Base-by-base conservation (phyloP, 2,329 filamentous ascomycete species). In the Cytospora leucostoma region DNA sequence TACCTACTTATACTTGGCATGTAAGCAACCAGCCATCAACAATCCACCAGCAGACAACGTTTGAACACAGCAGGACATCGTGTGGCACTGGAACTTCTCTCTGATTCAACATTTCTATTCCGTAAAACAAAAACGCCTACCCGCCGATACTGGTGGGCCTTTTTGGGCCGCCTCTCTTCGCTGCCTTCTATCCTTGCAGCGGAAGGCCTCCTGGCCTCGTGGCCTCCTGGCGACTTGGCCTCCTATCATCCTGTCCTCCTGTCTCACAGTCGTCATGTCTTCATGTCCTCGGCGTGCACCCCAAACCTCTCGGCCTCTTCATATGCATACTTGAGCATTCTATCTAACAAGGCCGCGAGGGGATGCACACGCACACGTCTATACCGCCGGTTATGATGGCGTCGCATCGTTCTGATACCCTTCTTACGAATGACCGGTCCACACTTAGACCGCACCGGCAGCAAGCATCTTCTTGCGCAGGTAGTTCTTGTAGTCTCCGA, bases 391-490 rank as follows among this genome's bases (percentile, higher is more conserved):
- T 40, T 21, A 57, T 33, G 17, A 40, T 15, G 21, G 12, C 38
- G 34, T 13, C 21, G 7, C 47, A 33, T 44, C 33, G 50, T 35
- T 50, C 54, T 44, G 58, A 58, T 27, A 27, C 35, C 17, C 58
- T 27, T 49, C 57, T 68, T 61, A 66, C 67, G 63, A 71, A 66
- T 66, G 53, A 60, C 35, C 44, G 55, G 49, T 38, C 55, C 37
- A 63, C n/a, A 15, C 73, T 84, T 91, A 96, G 75, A 98, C 93
- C 69, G 92, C 91, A 77, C 94, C 94, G 62, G 87, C 80, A 53
- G 86, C 86, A 74, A 97, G 81, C 95, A 99, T 99, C 92, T 98
- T 98, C 89, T 98, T 98, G 76, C 94, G 89, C 74, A 99, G 86
- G 80, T 97, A 88, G 82, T 96, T 91, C 91, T 99, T 99, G 91